phyloP scores from a whole-genome alignment of 2,329 filamentous ascomycete species.

The Trichoderma sp. region DNA sequence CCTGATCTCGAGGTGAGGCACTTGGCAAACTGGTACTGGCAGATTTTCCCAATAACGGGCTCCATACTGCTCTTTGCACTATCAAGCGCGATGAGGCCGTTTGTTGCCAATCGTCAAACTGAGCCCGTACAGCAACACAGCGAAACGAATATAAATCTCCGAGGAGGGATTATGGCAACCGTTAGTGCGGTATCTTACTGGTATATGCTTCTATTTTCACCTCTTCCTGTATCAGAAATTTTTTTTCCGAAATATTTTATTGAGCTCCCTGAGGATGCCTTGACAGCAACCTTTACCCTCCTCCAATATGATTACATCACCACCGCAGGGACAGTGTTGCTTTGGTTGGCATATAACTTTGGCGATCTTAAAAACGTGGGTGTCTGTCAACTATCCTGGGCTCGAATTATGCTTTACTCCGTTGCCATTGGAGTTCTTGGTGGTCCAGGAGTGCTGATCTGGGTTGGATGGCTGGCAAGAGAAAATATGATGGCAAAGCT shows the following conservation, averaged over 20 bases:
- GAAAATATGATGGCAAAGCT: constrained; percentile 12
- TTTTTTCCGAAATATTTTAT: constrained; percentile 33
- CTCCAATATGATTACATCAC: constrained; percentile 37
- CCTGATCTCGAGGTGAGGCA: constrained; percentile 30
- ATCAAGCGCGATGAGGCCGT: constrained; percentile 10
- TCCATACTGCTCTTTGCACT: constrained; percentile 28
- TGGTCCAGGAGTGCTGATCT: constrained; percentile 17
- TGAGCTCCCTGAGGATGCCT: constrained; percentile 25
- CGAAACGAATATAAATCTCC: background rate
- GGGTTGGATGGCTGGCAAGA: constrained; percentile 19
- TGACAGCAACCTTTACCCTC: constrained; percentile 28
- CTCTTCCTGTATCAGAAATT: constrained; percentile 19
- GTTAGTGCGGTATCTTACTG: constrained; percentile 29
- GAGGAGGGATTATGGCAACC: constrained; percentile 1
- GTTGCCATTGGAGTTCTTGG: background rate
- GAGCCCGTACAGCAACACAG: background rate
- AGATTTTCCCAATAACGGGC: constrained; percentile 34
- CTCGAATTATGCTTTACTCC: constrained; percentile 7
- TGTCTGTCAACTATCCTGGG: constrained; percentile 9
- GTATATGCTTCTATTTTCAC: constrained; percentile 26
- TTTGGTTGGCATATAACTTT: constrained; percentile 33
- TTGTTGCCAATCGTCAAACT: background rate
- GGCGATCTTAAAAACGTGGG: constrained; percentile 31
- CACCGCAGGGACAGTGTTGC: constrained; percentile 26
- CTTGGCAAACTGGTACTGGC: constrained; percentile 39